A percentile compares a stretch with the other conserved stretches of the same genome.
Conservation (phyloP, 2,329 filamentous ascomycete species). For the Fusarium buxicola region DNA sequence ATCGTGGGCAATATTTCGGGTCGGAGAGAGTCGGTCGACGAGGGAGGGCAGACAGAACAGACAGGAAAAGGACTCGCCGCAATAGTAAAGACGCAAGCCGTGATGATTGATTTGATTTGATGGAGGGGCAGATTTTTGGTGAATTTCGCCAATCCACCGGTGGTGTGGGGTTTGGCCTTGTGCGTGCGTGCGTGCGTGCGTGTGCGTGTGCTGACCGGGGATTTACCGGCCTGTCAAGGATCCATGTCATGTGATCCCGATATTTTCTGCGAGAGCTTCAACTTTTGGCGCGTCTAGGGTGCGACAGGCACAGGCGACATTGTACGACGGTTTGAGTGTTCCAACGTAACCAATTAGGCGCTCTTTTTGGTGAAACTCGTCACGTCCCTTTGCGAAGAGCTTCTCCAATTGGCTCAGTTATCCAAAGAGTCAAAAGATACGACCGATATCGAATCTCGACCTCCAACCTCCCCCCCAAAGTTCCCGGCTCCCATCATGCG, state of each 20-base stretch:
- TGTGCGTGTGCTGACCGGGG: constrained; percentile 47
- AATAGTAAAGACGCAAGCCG: constrained; percentile 38
- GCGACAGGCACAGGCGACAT: constrained; percentile 28
- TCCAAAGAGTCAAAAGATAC: neutral
- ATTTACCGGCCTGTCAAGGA: constrained; percentile 48
- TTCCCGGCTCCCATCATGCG: constrained; percentile 43
- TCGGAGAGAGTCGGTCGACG: constrained; percentile 27
- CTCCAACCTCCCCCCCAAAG: constrained; percentile 10
- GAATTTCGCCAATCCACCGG: constrained; percentile 55
- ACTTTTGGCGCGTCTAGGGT: constrained; percentile 30
- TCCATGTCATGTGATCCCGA: constrained; percentile 53
- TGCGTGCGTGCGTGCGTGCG: too few relatives aligned
- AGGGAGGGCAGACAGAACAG: constrained; percentile 15
- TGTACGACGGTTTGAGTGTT: constrained; percentile 15
- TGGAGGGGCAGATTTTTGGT: constrained; percentile 58
- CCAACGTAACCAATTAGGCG: constrained; percentile 25
- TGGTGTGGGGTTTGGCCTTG: constrained; percentile 50
- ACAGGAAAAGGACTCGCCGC: constrained; percentile 46
- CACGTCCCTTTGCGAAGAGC: neutral
- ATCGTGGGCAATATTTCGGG: constrained; percentile 46
- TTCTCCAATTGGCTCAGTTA: neutral
- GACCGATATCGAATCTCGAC: constrained; percentile 7
- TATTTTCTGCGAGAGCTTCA: constrained; percentile 47
- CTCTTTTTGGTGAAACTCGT: neutral
- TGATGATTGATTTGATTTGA: constrained; percentile 46